These are phyloP conservation scores for Dryas drummondii DNA, from an alignment of 306 rosid genomes.

Conservation along the genomic window DNA sequence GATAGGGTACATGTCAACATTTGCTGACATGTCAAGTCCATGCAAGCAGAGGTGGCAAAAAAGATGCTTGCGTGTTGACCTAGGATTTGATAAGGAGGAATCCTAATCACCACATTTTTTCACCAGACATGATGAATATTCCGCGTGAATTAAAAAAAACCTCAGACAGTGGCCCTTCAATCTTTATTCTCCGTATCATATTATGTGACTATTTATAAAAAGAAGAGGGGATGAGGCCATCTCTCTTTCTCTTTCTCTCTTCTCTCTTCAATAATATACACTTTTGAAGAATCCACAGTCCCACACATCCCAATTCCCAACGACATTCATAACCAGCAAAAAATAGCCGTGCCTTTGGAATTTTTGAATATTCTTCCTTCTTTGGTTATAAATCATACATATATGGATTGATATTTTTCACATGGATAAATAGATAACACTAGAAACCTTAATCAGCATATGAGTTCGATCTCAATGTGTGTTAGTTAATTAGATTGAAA, in stretches of 20 bases:
- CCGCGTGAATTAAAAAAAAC: constrained; percentile 29
- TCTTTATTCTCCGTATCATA: constrained; percentile 41
- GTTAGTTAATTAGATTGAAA: neutral
- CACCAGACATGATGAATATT: constrained; percentile 56
- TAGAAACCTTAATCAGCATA: neutral
- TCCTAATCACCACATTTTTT: constrained; percentile 41
- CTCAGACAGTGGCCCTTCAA: constrained; percentile 35
- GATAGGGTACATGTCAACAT: constrained; percentile 4
- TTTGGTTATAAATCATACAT: neutral
- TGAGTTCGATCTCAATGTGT: neutral
- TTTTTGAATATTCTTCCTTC: constrained; percentile 37
- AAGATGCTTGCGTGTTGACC: constrained; percentile 40
- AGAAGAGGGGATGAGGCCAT: constrained; percentile 23
- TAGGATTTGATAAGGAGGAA: constrained; percentile 60
- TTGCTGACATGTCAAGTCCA: constrained; percentile 37
- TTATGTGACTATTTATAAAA: constrained; percentile 35
- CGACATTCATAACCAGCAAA: constrained; percentile 33
- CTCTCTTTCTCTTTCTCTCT: constrained; percentile 13
- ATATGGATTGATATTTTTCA: neutral
- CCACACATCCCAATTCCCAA: constrained; percentile 25
- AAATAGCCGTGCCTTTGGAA: constrained; percentile 49
- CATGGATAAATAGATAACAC: neutral
- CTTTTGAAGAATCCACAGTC: constrained; percentile 52
- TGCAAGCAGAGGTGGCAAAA: constrained; percentile 14
- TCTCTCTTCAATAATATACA: constrained; percentile 50